A percentile compares a stretch with the other conserved stretches of the same genome.
Evolutionary conservation across 2,329 filamentous ascomycete genomes (phyloP).

Genomic region (Beauveria sp.): DNA sequence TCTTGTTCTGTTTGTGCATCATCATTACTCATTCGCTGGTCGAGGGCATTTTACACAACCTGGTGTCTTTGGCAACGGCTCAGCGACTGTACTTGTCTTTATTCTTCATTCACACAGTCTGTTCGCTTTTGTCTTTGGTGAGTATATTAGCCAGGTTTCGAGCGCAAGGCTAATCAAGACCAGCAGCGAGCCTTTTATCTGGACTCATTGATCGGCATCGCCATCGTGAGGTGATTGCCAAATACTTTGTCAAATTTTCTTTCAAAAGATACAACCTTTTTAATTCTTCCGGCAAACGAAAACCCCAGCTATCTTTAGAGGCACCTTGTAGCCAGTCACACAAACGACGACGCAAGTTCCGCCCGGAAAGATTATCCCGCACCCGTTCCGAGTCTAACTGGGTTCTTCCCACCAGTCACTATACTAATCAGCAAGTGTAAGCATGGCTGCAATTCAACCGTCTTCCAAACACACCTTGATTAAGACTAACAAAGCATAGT

Average conservation of each 20-base stretch:
- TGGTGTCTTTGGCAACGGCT: neutral
- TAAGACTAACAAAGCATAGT: neutral
- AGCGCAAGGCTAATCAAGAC: too few species aligned
- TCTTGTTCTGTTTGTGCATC: slow-evolving; percentile 14
- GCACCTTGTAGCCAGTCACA: too few species aligned
- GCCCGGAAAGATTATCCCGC: neutral
- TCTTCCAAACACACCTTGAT: neutral
- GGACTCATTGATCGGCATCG: too few species aligned
- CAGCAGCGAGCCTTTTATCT: too few species aligned
- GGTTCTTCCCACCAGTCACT: neutral
- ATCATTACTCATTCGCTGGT: slow-evolving; percentile 14
- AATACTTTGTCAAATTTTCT: too few species aligned
- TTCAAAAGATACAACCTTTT: too few species aligned
- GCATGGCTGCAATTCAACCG: neutral
- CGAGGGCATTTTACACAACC: slow-evolving; percentile 4
- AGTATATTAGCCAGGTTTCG: too few species aligned
- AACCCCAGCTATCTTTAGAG: too few species aligned
- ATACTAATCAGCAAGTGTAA: neutral
- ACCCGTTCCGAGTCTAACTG: neutral
- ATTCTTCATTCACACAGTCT: neutral
- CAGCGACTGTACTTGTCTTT: neutral
- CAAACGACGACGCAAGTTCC: too few species aligned
- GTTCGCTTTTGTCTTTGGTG: too few species aligned
- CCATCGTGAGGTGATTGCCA: too few species aligned
- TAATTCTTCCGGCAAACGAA: too few species aligned